These are phyloP conservation scores for Pythium aphanidermatum DNA, from an alignment of 352 stramenopile genomes.

Conservation along the genomic window DNA sequence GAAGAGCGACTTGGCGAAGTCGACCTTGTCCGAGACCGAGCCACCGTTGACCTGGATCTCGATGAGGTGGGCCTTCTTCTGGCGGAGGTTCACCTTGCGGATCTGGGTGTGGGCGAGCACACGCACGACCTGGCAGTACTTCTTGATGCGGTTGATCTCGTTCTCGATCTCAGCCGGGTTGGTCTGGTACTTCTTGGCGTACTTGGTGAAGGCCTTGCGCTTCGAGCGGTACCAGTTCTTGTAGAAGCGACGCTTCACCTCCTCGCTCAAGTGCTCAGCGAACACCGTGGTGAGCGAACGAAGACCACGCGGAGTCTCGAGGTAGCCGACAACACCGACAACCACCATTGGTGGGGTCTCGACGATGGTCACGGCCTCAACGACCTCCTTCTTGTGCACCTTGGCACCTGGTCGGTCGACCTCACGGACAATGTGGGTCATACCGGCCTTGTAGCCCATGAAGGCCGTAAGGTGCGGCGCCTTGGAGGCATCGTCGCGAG, in stretches of 20 bases:
- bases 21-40: constrained; percentile 96
- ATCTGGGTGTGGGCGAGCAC: constrained; percentile 99
- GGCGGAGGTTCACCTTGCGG: constrained; percentile 98
- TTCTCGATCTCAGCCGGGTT: constrained; percentile 90
- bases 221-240: constrained; percentile 99
- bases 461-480: constrained; percentile 98
- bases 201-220: constrained; percentile 99
- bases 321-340: constrained; percentile 99
- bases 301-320: constrained; percentile 98
- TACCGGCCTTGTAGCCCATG: constrained; percentile 99
- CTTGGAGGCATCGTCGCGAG: constrained; percentile 95
- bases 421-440: constrained; percentile 99
- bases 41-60: constrained; percentile 99
- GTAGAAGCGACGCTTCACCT: constrained; percentile 99
- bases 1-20: constrained; percentile 99
- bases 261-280: constrained; percentile 98
- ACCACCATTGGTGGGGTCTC: constrained; percentile 99
- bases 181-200: constrained; percentile 99
- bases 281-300: constrained; percentile 99
- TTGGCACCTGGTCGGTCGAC: constrained; percentile 99
- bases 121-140: constrained; percentile 99
- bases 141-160: constrained; percentile 99
- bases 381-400: constrained; percentile 99
- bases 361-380: constrained; percentile 99
- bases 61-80: constrained; percentile 99